These are phyloP conservation scores for Yarrowia galli DNA, from an alignment of 1,139 yeast genomes.

Conservation along the genomic window DNA sequence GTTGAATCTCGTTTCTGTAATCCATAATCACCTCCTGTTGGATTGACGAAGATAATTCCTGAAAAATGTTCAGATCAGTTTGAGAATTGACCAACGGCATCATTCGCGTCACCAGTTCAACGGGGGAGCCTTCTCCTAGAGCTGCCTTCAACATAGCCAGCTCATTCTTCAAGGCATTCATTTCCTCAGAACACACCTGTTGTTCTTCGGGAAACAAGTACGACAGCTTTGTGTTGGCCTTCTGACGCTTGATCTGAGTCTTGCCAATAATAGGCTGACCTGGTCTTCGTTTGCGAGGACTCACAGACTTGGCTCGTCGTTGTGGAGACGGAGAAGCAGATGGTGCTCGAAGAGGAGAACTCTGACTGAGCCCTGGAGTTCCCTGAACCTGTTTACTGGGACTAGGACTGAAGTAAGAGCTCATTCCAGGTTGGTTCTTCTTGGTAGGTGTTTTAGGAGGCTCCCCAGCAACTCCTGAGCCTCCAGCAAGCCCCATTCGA, in stretches of 20 bases:
- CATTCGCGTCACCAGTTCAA: conserved; percentile 5
- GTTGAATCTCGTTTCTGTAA: conserved; percentile 30
- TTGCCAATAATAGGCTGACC: background rate
- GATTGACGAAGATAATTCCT: conserved; percentile 41
- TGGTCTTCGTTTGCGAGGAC: conserved; percentile 11
- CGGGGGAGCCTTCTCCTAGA: conserved; percentile 1
- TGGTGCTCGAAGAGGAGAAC: background rate
- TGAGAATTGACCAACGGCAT: conserved; percentile 35
- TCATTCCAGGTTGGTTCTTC: background rate
- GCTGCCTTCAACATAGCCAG: conserved; percentile 4
- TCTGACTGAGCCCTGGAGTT: conserved; percentile 9
- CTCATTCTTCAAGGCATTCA: conserved; percentile 7
- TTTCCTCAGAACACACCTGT: conserved; percentile 17
- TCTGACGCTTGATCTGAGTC: conserved; percentile 20
- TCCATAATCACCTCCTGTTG: conserved; percentile 39
- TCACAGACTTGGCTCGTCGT: conserved; percentile 12
- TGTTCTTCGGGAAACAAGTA: background rate
- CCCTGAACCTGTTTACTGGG: background rate
- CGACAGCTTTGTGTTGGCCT: conserved; percentile 4
- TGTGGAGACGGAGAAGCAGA: background rate
- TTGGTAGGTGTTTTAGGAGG: conserved; percentile 7
- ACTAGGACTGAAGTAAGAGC: conserved; percentile 8
- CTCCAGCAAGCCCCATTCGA: background rate
- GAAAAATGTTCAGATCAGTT: conserved; percentile 40
- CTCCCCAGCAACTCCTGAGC: background rate